Evolutionary conservation across 202 grass and related monocot genomes (phyloP), one percentile per base, ranked within the genome.

Genomic region (Zoysia matrella): DNA sequence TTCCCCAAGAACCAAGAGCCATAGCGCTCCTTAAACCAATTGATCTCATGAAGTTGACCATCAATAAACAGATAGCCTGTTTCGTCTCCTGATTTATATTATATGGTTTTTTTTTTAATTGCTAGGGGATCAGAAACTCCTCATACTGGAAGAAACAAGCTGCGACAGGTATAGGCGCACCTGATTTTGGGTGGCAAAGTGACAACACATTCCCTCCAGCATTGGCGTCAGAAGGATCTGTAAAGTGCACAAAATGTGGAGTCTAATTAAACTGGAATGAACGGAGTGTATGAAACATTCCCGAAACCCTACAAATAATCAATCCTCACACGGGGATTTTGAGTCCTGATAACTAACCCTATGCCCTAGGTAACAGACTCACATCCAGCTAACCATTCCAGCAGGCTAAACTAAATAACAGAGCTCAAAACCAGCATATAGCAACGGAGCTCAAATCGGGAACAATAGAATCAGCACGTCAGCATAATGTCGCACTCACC

Each of bases 1-100:
- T 99, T 88, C 67, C 91, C 96, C 67, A 99, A 77, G 79, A 99
- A 99, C 96, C 93, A 99, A 80, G 93, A 91, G 13, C 96, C 89
- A 12, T 86, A 96, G 18, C 85, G 79, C 69, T 94, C 91, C 83
- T 99, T 99, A 69, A 96, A 99, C 96, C 93, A 99, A 65, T 96
- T 88, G 61, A 96, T 57, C 30, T 99, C 96, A 73, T 88, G 91
- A 74, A 96, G 91, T 70, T 77, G 62, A 7, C 80, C 83, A 11
- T 90, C 85, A 15, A 74, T 86, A 71, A 99, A 85, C n/a, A 96
- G 48, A 73, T 92, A 99, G n/a, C 72, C 76, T 49, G 78, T 78
- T 82, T 72, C 83, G 78, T 92, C 91, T 14, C 93, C 96, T 99
- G 91, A 76, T 78, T 54, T 43, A 80, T 60, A 47, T 45, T 16